Base-by-base conservation (phyloP, 495 filamentous ascomycete genomes). In the Chaetomium fimeti region DNA sequence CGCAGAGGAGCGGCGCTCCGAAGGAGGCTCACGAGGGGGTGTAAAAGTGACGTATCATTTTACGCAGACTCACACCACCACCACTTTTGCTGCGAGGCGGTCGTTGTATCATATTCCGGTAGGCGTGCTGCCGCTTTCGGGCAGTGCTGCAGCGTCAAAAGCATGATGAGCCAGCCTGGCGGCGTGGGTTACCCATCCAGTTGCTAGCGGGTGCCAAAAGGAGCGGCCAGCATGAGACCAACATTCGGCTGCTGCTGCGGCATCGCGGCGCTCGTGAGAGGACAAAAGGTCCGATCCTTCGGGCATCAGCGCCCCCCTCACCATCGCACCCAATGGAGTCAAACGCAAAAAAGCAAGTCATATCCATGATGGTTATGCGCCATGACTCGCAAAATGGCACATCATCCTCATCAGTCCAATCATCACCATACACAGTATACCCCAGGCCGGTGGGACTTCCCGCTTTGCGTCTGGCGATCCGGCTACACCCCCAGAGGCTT, bases 341-440 rank as follows among this genome's bases (percentile, higher is more conserved):
- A 15, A 42, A 15, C 1, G 18, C 4, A 20, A 20, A 57, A 20
- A 54, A 9, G 27, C 11, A 57, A 29, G 51, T 27, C 48, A 29
- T 2, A 32, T 32, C 42, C 25, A 32, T 47, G 18, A 13, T 15
- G 8, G 18, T n/a, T 24, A 51, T 49, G 24, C 43, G 20, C 15
- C 60, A 62, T 62, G 60, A 54, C 48, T 62, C 60, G 60, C 49
- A 48, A 32, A 45, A 45, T 18, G 5, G n/a, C 1, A 28, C 59
- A 52, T 51, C 15, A n/a, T 52, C 47, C 29, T 45, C 20, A 32
- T 48, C 12, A 22, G 40, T 38, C 13, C 13, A 43, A 43, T 18
- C 5, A 38, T 36, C 32, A 11, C 32, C 3, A 16, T n/a, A 27
- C 45, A 1, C 22, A 2, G 27, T 22, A 29, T 24, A 24, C n/a